Base-by-base conservation (phyloP, 345 rosid genomes). In the Microthlaspi erraticum region DNA sequence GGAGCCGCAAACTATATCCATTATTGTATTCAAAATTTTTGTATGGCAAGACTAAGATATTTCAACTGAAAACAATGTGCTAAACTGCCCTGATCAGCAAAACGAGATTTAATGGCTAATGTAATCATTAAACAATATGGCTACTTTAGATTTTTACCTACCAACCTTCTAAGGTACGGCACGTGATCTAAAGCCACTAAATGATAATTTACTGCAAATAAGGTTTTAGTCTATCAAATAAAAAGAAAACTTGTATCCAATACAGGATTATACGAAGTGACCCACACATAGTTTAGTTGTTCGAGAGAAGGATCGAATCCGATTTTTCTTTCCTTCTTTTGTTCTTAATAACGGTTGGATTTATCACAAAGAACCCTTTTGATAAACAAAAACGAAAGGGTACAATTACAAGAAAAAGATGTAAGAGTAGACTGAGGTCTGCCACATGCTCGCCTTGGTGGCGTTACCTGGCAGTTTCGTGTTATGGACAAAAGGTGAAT, bases 151-250 rank as follows among this genome's bases (percentile, higher is more conserved):
- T 31, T 37, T 66, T 52, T 26, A 38, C 70, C 70, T 26, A 29
- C 71, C 71, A 52, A 66, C 16, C 71, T 41, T 38, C 50, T 29
- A 26, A 66, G 38, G 60, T n/a, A n/a, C n/a, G n/a, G n/a, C n/a
- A n/a, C n/a, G n/a, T n/a, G n/a, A n/a, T n/a, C n/a, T n/a, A n/a
- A n/a, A n/a, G n/a, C n/a, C n/a, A n/a, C n/a, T n/a, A n/a, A n/a
- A n/a, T n/a, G n/a, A n/a, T n/a, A n/a, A n/a, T n/a, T n/a, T n/a
- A n/a, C n/a, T n/a, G n/a, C n/a, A n/a, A n/a, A n/a, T n/a, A n/a
- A n/a, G n/a, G 29, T 26, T 26, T 26, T 26, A 26, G 29, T 5
- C 29, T 26, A 26, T 20, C 23, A 20, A 20, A 20, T 20, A 1
- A 20, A 1, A 20, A 1, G 1, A 20, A 20, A 20, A 20, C 23